A percentile compares a stretch with the other conserved stretches of the same genome.
phyloP scores from a whole-genome alignment of 2,329 filamentous ascomycete species.

The Colletotrichum cereale region DNA sequence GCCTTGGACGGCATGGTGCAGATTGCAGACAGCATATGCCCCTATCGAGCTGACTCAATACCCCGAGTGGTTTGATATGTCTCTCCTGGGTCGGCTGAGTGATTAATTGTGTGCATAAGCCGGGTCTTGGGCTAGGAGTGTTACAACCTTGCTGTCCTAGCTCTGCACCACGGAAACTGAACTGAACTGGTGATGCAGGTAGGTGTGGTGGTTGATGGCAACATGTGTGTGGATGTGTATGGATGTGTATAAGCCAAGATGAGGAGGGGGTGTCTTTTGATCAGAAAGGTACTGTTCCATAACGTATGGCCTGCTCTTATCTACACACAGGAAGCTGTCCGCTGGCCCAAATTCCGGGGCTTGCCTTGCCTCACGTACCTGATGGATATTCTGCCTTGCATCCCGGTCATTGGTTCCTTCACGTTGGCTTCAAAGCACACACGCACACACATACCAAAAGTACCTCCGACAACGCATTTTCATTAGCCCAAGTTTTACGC shows the following conservation, averaged over 20 bases:
- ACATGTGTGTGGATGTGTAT: too few relatives aligned
- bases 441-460: background rate
- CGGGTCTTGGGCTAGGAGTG: background rate
- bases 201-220: too few relatives aligned
- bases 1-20: background rate
- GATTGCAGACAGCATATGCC: background rate
- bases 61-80: background rate
- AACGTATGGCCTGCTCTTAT: background rate
- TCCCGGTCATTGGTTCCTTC: background rate
- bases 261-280: background rate
- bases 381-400: background rate
- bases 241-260: constrained; percentile 1
- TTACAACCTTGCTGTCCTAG: background rate
- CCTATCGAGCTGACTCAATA: background rate
- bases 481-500: background rate
- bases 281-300: background rate
- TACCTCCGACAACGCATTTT: background rate
- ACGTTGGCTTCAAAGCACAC: background rate
- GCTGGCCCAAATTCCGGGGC: background rate
- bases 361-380: background rate
- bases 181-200: background rate
- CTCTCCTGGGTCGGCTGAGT: constrained; percentile 2
- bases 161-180: background rate
- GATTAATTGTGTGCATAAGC: background rate
- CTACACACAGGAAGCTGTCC: background rate